A percentile compares a stretch with the other conserved stretches of the same genome.
These are phyloP conservation scores for Fusarium nelsonii DNA, from an alignment of 2,329 filamentous ascomycete species.

Conservation along the genomic window DNA sequence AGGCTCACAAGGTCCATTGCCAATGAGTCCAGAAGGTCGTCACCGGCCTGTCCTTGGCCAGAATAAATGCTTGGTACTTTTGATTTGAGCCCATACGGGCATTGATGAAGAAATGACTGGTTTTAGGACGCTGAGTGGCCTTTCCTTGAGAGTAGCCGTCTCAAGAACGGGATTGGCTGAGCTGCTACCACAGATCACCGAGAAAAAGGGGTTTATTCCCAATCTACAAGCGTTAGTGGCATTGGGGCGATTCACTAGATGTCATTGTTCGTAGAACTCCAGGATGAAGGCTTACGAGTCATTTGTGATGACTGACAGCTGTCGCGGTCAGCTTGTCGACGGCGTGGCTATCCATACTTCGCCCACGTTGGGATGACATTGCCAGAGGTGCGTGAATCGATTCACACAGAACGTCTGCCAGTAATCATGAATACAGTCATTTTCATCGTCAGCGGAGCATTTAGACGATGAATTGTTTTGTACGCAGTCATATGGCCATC, in stretches of 20 bases:
- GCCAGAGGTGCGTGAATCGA: neutral
- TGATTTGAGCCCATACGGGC: neutral
- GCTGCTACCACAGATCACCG: neutral
- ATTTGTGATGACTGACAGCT: neutral
- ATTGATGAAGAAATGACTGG: neutral
- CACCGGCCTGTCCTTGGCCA: neutral
- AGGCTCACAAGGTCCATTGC: too few species aligned
- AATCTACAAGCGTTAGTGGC: neutral
- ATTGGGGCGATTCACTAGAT: neutral
- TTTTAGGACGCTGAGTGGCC: neutral
- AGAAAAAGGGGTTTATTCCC: neutral
- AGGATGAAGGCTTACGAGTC: neutral
- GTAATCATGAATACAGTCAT: neutral
- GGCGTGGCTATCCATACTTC: neutral
- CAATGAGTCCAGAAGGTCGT: too few species aligned
- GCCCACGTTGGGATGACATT: too few species aligned
- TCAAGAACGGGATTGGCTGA: neutral
- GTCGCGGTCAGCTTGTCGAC: neutral
- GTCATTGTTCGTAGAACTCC: neutral
- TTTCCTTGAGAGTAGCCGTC: too few species aligned
- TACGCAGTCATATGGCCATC: too few species aligned
- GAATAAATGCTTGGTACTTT: neutral
- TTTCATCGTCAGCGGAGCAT: neutral
- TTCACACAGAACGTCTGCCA: too few species aligned
- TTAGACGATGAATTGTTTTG: neutral